Conservation (phyloP, 2,329 filamentous ascomycete species). For the Colletotrichum plurivorum region DNA sequence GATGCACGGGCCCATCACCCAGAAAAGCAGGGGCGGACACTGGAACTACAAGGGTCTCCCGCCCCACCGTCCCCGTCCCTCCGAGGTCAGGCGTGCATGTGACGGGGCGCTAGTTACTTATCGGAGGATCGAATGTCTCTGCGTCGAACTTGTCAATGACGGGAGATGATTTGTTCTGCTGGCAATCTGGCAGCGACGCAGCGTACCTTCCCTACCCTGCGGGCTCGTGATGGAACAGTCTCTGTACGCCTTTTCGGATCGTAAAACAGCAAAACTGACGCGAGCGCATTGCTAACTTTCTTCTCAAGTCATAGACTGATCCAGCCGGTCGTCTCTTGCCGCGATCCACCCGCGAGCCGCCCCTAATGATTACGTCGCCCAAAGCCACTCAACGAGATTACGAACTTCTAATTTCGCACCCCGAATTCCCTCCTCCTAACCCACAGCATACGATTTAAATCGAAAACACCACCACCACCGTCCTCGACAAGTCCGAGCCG, state of each 20-base stretch:
- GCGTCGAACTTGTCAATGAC: constrained; percentile 28
- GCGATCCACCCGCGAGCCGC: constrained; percentile 30
- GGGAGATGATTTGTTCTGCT: constrained; percentile 4
- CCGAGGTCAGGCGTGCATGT: constrained; percentile 26
- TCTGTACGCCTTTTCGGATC: constrained; percentile 13
- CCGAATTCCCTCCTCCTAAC: neutral
- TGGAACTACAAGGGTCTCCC: constrained; percentile 15
- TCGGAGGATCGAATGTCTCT: constrained; percentile 33
- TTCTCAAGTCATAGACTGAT: constrained; percentile 14
- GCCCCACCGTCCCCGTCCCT: neutral
- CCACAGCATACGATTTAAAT: neutral
- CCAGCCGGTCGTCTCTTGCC: constrained; percentile 5
- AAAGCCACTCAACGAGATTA: constrained; percentile 21
- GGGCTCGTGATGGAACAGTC: constrained; percentile 33
- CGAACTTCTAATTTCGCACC: constrained; percentile 27
- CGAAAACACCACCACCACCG: neutral
- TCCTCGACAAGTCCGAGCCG: constrained; percentile 27
- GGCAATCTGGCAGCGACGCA: constrained; percentile 9
- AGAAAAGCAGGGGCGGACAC: constrained; percentile 36
- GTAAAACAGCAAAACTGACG: neutral
- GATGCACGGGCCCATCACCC: constrained; percentile 17
- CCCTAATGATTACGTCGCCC: constrained; percentile 35
- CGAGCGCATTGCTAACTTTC: neutral
- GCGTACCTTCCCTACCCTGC: neutral
- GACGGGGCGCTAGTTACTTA: constrained; percentile 40